Percentiles rank a stretch among this genome's conserved stretches.
Conservation (phyloP, 768 basidiomycete genomes). For the Butyriboletus loyo region DNA sequence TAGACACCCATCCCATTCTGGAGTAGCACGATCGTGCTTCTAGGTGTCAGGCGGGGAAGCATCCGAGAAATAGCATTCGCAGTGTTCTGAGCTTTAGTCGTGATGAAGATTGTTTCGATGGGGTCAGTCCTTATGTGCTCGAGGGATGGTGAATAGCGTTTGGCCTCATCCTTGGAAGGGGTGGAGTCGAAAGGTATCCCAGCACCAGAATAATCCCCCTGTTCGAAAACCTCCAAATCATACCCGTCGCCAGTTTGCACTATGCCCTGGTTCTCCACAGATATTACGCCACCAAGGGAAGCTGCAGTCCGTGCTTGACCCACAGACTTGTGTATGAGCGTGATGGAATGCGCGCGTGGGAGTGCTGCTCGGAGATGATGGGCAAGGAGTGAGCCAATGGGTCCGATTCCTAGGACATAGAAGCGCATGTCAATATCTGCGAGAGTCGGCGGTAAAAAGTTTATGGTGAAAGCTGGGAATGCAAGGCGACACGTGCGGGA, state of each 20-base stretch:
- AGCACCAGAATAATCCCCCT: slow-evolving; percentile 19
- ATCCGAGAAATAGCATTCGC: slow-evolving; percentile 55
- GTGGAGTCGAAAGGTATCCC: slow-evolving; percentile 17
- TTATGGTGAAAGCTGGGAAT: neutral
- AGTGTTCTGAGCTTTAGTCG: slow-evolving; percentile 74
- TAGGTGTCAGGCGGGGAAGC: slow-evolving; percentile 55
- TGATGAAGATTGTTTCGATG: slow-evolving; percentile 80
- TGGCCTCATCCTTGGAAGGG: slow-evolving; percentile 10
- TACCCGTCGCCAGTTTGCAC: slow-evolving; percentile 43
- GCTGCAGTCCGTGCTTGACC: slow-evolving; percentile 37
- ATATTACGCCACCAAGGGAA: slow-evolving; percentile 36
- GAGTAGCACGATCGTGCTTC: slow-evolving; percentile 85
- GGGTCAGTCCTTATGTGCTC: slow-evolving; percentile 19
- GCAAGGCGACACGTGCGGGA: neutral
- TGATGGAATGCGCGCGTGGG: slow-evolving; percentile 50
- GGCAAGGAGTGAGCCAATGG: slow-evolving; percentile 80
- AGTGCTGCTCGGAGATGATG: slow-evolving; percentile 70
- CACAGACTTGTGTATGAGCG: slow-evolving; percentile 63
- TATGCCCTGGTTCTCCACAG: slow-evolving; percentile 50
- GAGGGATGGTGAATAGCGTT: slow-evolving; percentile 12
- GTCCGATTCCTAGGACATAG: slow-evolving; percentile 76
- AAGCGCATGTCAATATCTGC: slow-evolving; percentile 46
- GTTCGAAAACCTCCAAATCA: slow-evolving; percentile 47
- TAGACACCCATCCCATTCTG: slow-evolving; percentile 95
- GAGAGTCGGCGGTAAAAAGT: neutral